Percentiles rank a stretch among this genome's conserved stretches.
Conservation (phyloP, 768 basidiomycete species). For the Cyclocybe cylindracea region DNA sequence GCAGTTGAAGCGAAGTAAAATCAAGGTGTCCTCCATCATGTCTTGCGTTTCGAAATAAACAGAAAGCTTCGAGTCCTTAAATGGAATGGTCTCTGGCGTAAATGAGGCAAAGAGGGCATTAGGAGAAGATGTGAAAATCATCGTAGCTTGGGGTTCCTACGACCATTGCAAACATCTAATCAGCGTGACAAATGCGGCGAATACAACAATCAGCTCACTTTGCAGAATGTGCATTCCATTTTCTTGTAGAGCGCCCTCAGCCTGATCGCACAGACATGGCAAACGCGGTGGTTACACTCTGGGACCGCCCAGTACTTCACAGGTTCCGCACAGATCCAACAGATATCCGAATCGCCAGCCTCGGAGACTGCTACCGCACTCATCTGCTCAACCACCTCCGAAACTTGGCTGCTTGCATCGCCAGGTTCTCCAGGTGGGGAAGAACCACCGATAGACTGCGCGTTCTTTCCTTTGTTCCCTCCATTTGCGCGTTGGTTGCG, state of each 20-base stretch:
- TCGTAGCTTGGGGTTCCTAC: conserved; percentile 69
- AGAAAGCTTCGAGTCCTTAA: conserved; percentile 71
- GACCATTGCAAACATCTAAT: not conserved
- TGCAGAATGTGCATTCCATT: conserved; percentile 93
- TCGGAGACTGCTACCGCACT: conserved; percentile 18
- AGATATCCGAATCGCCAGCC: conserved; percentile 48
- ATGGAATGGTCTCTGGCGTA: conserved; percentile 52
- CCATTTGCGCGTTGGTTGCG: conserved; percentile 11
- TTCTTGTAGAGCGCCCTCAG: conserved; percentile 93
- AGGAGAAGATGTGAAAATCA: conserved; percentile 75
- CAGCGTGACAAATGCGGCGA: no score
- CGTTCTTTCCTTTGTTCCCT: conserved; percentile 7
- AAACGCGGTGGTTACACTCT: conserved; percentile 91
- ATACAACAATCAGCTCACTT: conserved; percentile 48
- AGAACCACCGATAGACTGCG: not conserved
- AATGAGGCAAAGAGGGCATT: conserved; percentile 64
- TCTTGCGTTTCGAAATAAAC: conserved; percentile 88
- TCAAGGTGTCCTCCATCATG: conserved; percentile 93
- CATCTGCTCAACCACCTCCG: conserved; percentile 4
- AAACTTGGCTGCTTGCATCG: not conserved
- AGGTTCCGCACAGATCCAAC: conserved; percentile 95
- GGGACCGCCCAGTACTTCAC: conserved; percentile 89
- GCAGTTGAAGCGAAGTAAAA: conserved; percentile 93
- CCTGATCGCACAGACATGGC: conserved; percentile 90
- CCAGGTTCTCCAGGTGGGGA: not conserved